Percentiles rank a stretch among this genome's conserved stretches.
Evolutionary conservation across 306 rosid species (phyloP).

Genomic region (Inga oerstediana): DNA sequence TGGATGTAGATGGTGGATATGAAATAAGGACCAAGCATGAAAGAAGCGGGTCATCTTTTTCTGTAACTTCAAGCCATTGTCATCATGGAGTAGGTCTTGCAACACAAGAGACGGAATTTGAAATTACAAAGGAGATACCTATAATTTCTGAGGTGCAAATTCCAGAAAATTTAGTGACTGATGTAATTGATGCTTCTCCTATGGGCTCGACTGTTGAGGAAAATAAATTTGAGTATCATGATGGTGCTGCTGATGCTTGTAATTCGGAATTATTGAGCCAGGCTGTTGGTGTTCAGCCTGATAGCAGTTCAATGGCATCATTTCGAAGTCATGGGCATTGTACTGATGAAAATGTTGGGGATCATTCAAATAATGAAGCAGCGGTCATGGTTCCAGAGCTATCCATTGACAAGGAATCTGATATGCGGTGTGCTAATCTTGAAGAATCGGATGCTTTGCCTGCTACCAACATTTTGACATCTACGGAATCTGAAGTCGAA

Average conservation of each 20-base stretch:
- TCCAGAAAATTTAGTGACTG: constrained; percentile 49
- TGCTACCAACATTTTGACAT: constrained; percentile 37
- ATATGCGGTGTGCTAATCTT: constrained; percentile 25
- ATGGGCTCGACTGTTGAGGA: constrained; percentile 40
- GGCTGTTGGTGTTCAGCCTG: constrained; percentile 36
- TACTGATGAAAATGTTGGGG: constrained; percentile 38
- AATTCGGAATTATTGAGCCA: constrained; percentile 41
- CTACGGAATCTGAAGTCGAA: constrained; percentile 52
- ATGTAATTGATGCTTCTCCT: constrained; percentile 45
- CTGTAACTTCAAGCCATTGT: constrained; percentile 45
- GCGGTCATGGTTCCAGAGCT: constrained; percentile 41
- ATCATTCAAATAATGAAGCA: constrained; percentile 39
- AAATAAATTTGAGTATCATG: constrained; percentile 43
- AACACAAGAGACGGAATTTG: constrained; percentile 45
- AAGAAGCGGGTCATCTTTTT: constrained; percentile 47
- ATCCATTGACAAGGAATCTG: constrained; percentile 47
- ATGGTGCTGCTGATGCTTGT: constrained; percentile 46
- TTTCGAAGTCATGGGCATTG: constrained; percentile 31
- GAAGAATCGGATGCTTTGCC: constrained; percentile 42
- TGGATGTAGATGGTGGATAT: constrained; percentile 54
- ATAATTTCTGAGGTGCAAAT: constrained; percentile 38
- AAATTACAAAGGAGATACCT: constrained; percentile 35
- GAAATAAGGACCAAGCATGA: constrained; percentile 50
- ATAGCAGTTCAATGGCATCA: constrained; percentile 37
- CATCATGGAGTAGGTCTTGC: constrained; percentile 43